A percentile compares a stretch with the other conserved stretches of the same genome.
Evolutionary conservation across 164 flowering plant genomes (phyloP).

Genomic region (Sedum album): DNA sequence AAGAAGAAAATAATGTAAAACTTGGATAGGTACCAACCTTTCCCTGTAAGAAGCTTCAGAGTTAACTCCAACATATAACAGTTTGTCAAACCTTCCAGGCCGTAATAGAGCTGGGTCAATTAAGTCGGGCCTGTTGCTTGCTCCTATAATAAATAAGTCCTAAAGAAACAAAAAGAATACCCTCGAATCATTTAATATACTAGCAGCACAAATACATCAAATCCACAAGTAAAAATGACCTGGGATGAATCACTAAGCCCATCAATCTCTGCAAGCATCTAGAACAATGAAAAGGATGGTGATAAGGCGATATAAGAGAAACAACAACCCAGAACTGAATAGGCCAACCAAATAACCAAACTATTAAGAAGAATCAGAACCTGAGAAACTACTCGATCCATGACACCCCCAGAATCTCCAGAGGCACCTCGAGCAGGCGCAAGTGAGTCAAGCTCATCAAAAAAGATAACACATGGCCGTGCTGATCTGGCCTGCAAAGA

Average conservation of each 20-base stretch:
- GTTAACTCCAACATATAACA: constrained; percentile 85
- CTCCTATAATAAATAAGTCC: constrained; percentile 95
- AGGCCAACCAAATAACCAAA: neutral
- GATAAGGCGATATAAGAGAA: constrained; percentile 7
- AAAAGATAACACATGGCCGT: constrained; percentile 94
- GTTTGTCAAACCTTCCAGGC: constrained; percentile 94
- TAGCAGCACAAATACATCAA: neutral
- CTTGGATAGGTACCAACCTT: constrained; percentile 25
- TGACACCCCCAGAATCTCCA: constrained; percentile 98
- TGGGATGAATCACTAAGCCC: constrained; percentile 82
- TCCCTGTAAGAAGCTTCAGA: constrained; percentile 77
- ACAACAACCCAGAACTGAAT: constrained; percentile 7
- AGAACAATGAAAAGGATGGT: constrained; percentile 14
- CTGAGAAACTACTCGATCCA: constrained; percentile 99
- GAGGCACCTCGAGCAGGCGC: constrained; percentile 99
- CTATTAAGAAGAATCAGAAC: constrained; percentile 22
- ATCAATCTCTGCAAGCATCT: constrained; percentile 99
- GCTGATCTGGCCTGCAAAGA: constrained; percentile 82
- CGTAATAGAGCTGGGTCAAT: constrained; percentile 91
- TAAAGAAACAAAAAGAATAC: constrained; percentile 14
- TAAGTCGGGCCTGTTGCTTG: constrained; percentile 93
- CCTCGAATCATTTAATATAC: neutral
- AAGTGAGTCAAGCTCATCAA: constrained; percentile 95
- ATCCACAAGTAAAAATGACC: constrained; percentile 24
- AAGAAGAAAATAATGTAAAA: neutral